Percentiles rank a stretch among this genome's conserved stretches.
Evolutionary conservation across 257 asterid genomes (phyloP).

Genomic region (Anisodus acutangulus): DNA sequence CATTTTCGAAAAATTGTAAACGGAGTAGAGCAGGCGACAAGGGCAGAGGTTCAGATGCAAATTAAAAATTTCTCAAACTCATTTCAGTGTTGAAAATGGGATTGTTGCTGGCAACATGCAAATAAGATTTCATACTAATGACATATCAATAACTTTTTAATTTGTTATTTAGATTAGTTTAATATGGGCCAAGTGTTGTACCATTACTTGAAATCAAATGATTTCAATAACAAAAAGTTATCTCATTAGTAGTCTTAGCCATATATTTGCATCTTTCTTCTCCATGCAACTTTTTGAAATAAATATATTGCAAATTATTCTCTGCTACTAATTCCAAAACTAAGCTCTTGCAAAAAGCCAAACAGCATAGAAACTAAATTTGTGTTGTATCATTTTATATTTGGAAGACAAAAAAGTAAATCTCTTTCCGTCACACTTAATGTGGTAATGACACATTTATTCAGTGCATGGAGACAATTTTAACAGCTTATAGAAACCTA

Average conservation of each 20-base stretch:
- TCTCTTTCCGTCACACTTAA: neutral
- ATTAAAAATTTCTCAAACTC: neutral
- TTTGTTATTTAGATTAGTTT: neutral
- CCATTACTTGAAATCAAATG: neutral
- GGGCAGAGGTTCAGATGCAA: neutral
- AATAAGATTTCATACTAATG: neutral
- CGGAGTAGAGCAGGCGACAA: neutral
- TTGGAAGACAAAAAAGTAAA: neutral
- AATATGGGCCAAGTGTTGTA: neutral
- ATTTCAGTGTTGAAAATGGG: neutral
- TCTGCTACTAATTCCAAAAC: neutral
- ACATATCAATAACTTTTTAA: neutral
- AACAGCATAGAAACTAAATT: neutral
- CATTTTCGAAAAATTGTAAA: neutral
- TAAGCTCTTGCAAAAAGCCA: neutral
- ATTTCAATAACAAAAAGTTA: neutral
- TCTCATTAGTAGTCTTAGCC: neutral
- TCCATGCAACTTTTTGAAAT: neutral
- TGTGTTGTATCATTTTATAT: conserved; percentile 11
- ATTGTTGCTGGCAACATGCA: neutral
- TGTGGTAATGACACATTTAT: neutral
- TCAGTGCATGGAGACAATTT: too few relatives aligned
- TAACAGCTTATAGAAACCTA: too few relatives aligned
- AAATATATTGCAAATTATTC: neutral
- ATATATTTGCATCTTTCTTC: neutral